Evolutionary conservation across 1,139 yeast species (phyloP).

Genomic region (Candida glucosophila): DNA sequence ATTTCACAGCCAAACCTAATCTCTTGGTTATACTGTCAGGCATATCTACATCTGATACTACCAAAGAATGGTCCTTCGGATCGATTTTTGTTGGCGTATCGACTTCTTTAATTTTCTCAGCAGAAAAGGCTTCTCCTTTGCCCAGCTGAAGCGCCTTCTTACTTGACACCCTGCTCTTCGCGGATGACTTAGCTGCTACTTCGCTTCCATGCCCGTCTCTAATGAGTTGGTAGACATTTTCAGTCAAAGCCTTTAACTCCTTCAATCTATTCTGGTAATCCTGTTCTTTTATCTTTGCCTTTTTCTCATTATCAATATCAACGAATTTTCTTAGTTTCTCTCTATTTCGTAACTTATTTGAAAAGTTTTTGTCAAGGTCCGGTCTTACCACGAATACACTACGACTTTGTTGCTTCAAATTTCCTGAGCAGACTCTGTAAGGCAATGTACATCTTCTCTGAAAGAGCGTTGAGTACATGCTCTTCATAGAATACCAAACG

Average conservation of each 20-base stretch:
- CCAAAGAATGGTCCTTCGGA: too few species aligned
- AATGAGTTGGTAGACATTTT: constrained; percentile 15
- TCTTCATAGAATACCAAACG: too few species aligned
- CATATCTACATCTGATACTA: constrained; percentile 16
- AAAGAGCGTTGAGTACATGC: too few species aligned
- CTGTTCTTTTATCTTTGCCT: constrained; percentile 11
- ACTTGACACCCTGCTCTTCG: background rate
- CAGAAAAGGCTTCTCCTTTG: too few species aligned
- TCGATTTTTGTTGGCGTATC: too few species aligned
- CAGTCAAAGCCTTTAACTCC: constrained; percentile 13
- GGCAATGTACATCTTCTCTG: too few species aligned
- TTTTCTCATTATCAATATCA: constrained; percentile 11
- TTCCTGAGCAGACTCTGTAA: too few species aligned
- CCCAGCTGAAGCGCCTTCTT: background rate
- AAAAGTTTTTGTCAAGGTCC: constrained; percentile 3
- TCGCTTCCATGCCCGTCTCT: constrained; percentile 9
- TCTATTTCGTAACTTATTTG: constrained; percentile 1
- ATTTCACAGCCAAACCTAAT: constrained; percentile 40
- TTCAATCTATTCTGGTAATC: constrained; percentile 14
- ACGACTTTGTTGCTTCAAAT: background rate
- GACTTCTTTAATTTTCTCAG: too few species aligned
- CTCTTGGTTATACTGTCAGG: constrained; percentile 36
- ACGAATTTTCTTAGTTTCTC: constrained; percentile 11
- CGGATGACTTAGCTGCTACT: constrained; percentile 2
- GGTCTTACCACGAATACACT: constrained; percentile 7